Evolutionary conservation across 371 early-diverging fungal genomes (phyloP).

Genomic region (Mortierella sp.): DNA sequence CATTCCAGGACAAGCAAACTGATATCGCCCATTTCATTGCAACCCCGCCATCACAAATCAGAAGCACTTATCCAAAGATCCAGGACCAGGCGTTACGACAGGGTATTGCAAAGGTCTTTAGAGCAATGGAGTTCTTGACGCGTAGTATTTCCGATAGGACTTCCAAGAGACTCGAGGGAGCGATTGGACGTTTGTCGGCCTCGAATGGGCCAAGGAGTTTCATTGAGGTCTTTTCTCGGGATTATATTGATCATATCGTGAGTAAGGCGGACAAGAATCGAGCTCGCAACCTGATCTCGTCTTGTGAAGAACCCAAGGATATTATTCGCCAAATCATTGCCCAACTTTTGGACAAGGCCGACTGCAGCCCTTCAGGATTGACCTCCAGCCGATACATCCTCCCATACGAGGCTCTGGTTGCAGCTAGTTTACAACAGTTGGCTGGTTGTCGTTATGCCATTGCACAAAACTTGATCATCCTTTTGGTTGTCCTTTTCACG

Average conservation of each 20-base stretch:
- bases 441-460: constrained; percentile 31
- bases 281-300: constrained; percentile 28
- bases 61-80: constrained; percentile 35
- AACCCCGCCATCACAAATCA: constrained; percentile 36
- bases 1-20: constrained; percentile 45
- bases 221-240: constrained; percentile 25
- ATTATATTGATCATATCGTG: constrained; percentile 23
- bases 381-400: constrained; percentile 28
- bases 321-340: constrained; percentile 22
- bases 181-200: constrained; percentile 17
- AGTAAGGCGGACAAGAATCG: constrained; percentile 40
- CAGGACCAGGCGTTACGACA: constrained; percentile 29
- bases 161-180: constrained; percentile 24
- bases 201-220: constrained; percentile 31
- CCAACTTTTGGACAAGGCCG: constrained; percentile 30
- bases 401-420: constrained; percentile 41
- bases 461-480: constrained; percentile 34
- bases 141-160: constrained; percentile 12
- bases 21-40: constrained; percentile 40
- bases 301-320: constrained; percentile 25
- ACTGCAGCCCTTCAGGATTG: constrained; percentile 21
- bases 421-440: constrained; percentile 42
- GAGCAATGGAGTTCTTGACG: constrained; percentile 33
- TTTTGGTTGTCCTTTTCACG: constrained; percentile 22
- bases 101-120: constrained; percentile 32